A percentile compares a stretch with the other conserved stretches of the same genome.
These are phyloP conservation scores for Microsporum ferrugineum DNA, from an alignment of 2,329 filamentous ascomycete genomes.

Conservation along the genomic window DNA sequence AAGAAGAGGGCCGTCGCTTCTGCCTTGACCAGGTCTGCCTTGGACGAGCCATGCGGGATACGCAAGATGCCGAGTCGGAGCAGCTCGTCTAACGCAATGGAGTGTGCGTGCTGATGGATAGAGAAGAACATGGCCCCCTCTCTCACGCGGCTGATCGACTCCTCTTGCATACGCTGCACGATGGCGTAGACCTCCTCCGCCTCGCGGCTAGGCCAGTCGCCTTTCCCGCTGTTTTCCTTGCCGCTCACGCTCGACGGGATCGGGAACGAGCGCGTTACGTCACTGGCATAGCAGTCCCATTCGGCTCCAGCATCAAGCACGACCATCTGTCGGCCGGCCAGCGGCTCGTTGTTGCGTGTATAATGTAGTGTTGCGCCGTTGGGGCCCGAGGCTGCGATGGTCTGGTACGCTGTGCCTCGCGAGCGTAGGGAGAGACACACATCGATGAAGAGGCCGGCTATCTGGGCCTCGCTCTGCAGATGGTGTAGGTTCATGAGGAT, in stretches of 20 bases:
- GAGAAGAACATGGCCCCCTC: constrained; percentile 69
- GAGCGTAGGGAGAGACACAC: constrained; percentile 63
- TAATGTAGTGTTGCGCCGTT: constrained; percentile 84
- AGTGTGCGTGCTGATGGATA: constrained; percentile 68
- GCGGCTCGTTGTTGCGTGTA: constrained; percentile 60
- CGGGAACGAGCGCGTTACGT: constrained; percentile 78
- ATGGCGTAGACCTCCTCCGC: constrained; percentile 67
- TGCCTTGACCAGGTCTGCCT: constrained; percentile 32
- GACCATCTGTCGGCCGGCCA: constrained; percentile 62
- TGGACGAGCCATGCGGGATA: constrained; percentile 41
- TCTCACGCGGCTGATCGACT: constrained; percentile 61
- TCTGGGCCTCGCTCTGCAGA: constrained; percentile 66
- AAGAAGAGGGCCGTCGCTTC: constrained; percentile 32
- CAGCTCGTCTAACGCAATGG: constrained; percentile 69
- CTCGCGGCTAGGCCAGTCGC: constrained; percentile 50
- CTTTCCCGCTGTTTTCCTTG: background rate
- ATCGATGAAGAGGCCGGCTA: constrained; percentile 70
- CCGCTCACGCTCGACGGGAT: constrained; percentile 35
- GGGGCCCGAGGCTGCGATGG: constrained; percentile 70
- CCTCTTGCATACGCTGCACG: constrained; percentile 75
- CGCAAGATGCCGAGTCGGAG: constrained; percentile 63
- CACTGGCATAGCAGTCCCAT: constrained; percentile 60
- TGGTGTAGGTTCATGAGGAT: constrained; percentile 50
- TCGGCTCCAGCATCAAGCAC: constrained; percentile 76
- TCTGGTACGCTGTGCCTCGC: constrained; percentile 74